These are phyloP conservation scores for Heliocybe sulcata DNA, from an alignment of 1,284 basidiomycete species.

Conservation along the genomic window DNA sequence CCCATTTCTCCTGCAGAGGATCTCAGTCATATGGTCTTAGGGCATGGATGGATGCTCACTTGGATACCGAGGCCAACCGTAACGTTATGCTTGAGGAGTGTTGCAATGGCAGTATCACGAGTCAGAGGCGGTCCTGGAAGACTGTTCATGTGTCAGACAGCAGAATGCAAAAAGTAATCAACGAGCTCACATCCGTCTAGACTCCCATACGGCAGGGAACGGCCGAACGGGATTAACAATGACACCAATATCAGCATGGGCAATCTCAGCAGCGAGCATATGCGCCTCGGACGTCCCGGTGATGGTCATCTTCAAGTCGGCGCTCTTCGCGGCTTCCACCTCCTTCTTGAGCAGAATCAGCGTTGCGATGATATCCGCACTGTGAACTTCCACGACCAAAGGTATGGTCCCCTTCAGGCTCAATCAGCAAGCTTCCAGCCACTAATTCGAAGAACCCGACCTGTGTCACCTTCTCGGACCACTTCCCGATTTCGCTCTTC, in stretches of 20 bases:
- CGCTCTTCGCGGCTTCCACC: conserved; percentile 41
- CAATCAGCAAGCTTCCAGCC: neutral
- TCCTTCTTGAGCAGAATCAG: conserved; percentile 71
- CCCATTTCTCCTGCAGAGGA: conserved; percentile 34
- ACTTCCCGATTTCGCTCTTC: conserved; percentile 39
- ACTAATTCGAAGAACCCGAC: conserved; percentile 20
- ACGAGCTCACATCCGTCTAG: conserved; percentile 34
- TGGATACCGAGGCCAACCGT: conserved; percentile 64
- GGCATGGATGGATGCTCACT: neutral
- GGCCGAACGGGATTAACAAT: conserved; percentile 56
- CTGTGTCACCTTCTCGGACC: conserved; percentile 44
- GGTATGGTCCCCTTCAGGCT: conserved; percentile 36
- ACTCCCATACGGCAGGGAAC: conserved; percentile 56
- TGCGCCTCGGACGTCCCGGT: conserved; percentile 72
- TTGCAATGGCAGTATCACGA: conserved; percentile 54
- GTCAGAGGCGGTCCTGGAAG: conserved; percentile 71
- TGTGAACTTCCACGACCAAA: conserved; percentile 48
- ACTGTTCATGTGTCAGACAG: conserved; percentile 22
- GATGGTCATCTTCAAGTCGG: conserved; percentile 46
- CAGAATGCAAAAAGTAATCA: neutral
- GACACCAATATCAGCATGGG: conserved; percentile 65
- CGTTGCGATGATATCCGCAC: conserved; percentile 75
- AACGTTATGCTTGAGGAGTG: conserved; percentile 60
- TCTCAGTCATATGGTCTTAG: neutral
- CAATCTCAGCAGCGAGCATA: conserved; percentile 70